Conservation (phyloP, 148 eudicot species). For the Limonium bicolor region DNA sequence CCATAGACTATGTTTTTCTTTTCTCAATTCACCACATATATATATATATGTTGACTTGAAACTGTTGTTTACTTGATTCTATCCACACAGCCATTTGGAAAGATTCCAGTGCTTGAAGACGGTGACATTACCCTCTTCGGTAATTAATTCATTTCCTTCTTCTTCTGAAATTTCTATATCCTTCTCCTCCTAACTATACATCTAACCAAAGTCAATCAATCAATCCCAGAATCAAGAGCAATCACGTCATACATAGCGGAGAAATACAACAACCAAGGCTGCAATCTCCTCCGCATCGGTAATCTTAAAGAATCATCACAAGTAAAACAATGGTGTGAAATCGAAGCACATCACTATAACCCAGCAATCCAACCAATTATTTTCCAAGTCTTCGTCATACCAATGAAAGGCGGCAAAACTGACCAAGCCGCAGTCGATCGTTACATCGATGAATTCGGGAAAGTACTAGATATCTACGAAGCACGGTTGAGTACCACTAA, state of each 20-base stretch:
- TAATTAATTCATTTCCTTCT: conserved; percentile 1
- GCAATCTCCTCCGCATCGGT: conserved; percentile 12
- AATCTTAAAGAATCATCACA: conserved; percentile 16
- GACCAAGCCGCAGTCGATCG: conserved; percentile 17
- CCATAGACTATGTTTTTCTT: too few relatives aligned
- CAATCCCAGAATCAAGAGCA: conserved; percentile 23
- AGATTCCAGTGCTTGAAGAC: conserved; percentile 33
- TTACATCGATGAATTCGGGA: conserved; percentile 12
- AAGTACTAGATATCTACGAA: conserved; percentile 21
- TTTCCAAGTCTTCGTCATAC: conserved; percentile 11
- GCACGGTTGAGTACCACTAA: conserved; percentile 15
- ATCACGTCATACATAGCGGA: conserved; percentile 21
- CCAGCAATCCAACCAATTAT: conserved; percentile 20
- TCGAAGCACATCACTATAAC: conserved; percentile 23
- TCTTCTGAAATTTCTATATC: too few relatives aligned
- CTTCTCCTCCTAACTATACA: too few relatives aligned
- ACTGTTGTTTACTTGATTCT: background rate
- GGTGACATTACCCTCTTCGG: conserved; percentile 35
- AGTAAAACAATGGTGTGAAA: conserved; percentile 31
- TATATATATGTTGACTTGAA: background rate
- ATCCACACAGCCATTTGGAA: conserved; percentile 27
- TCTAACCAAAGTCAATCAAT: too few relatives aligned
- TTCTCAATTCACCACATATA: too few relatives aligned
- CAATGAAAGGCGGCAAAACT: conserved; percentile 11
- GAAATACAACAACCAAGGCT: conserved; percentile 18